phyloP scores from a whole-genome alignment of 345 rosid species.

The Excoecaria cochinchinensis region DNA sequence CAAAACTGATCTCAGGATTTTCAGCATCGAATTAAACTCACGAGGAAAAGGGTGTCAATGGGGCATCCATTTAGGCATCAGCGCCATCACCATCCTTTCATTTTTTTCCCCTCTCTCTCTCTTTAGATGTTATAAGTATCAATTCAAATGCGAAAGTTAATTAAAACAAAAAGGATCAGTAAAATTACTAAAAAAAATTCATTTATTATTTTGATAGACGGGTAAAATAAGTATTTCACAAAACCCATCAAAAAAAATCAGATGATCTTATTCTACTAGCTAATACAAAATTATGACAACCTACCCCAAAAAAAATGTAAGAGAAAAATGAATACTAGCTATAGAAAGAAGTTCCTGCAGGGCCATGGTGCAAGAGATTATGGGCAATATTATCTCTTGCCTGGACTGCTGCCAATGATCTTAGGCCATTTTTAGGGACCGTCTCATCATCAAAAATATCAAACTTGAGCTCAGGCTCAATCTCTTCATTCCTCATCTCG shows the following conservation, averaged over 20 bases:
- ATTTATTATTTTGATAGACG: slow-evolving; percentile 4
- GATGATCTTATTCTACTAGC: neutral
- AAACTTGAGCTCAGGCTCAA: slow-evolving; percentile 42
- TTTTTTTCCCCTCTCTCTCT: neutral
- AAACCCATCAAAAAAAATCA: slow-evolving; percentile 15
- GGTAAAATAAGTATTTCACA: slow-evolving; percentile 18
- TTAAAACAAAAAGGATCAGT: neutral
- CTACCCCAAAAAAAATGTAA: no score
- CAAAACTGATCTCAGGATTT: neutral
- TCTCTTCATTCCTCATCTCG: slow-evolving; percentile 64
- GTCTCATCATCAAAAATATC: slow-evolving; percentile 65
- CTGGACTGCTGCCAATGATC: slow-evolving; percentile 45
- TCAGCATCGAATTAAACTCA: neutral
- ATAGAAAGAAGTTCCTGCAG: slow-evolving; percentile 45
- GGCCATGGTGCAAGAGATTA: slow-evolving; percentile 69
- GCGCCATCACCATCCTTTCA: neutral
- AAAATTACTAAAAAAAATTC: neutral
- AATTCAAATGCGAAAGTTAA: no score
- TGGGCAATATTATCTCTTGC: slow-evolving; percentile 76
- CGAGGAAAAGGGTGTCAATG: neutral
- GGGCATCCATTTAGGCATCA: neutral
- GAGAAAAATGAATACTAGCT: no score
- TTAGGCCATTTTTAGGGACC: slow-evolving; percentile 52
- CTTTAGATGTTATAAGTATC: no score
- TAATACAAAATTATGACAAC: neutral